Evolutionary conservation across 306 rosid genomes (phyloP), one percentile per base, ranked within the genome.

Genomic region (Gynostemma pentaphyllum): DNA sequence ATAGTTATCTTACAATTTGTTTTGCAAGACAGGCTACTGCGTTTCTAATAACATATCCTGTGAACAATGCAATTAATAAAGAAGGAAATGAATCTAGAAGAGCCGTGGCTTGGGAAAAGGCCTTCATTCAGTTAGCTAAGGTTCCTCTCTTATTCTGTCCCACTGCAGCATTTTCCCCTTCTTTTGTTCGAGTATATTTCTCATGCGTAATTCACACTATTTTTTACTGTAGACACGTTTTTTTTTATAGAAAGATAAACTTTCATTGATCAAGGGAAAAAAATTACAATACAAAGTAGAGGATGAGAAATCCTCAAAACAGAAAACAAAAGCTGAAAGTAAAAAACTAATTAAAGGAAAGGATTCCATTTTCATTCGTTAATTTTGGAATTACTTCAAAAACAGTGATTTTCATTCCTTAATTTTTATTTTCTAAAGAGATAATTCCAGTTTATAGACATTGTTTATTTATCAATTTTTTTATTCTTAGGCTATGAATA

Each of bases 71-170:
- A 60, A 49, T 84, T 66, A 76, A 74, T 73, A 72, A 81, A 69
- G 85, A 81, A 47, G 87, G 85, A 42, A 88, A 86, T 64, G 85
- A 71, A 75, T 84, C 81, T 65, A 78, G 80, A 49, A 83, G 77
- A 75, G 90, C 96, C 70, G 83, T 88, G 45, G 87, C 95, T 14
- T 92, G 99, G 99, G 99, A 92, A 83, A 92, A 92, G 70, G 80
- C 94, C 62, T 88, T 86, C 71, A 81, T 92, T 71, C 83, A 92
- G 80, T 75, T 92, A 75, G 85, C 83, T 66, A 88, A 88, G 99
- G 99, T 92, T 81, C 74, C 52, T 69, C 65, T 64, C 42, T 26
- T 28, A 10, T 67, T 60, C 49, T 63, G 34, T 30, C 41, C 32
- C 47, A 9, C 28, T 8, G 16, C 53, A 60, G 15, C 34, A n/a